Evolutionary conservation across 805 yeast species (phyloP).

Genomic region (Zygosaccharomyces rouxii): DNA sequence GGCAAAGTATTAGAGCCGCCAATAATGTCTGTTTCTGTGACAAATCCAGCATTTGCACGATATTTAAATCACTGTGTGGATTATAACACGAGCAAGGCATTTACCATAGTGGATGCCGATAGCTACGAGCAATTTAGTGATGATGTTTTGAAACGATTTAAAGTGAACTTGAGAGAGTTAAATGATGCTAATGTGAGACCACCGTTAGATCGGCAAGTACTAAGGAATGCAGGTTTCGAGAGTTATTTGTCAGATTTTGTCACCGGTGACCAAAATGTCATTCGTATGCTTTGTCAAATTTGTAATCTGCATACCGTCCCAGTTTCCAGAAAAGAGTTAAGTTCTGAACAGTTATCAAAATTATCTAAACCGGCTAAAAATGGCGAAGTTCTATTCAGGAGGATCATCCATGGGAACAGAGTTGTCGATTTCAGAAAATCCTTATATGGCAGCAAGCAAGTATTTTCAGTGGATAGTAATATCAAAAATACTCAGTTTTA

Average conservation of each 20-base stretch:
- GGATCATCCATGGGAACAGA: conserved; percentile 57
- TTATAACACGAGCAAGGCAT: conserved; percentile 49
- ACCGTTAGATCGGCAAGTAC: conserved; percentile 32
- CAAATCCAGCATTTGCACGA: conserved; percentile 46
- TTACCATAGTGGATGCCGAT: conserved; percentile 53
- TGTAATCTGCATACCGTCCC: conserved; percentile 57
- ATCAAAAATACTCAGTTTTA: conserved; percentile 22
- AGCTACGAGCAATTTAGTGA: conserved; percentile 47
- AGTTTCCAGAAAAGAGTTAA: conserved; percentile 46
- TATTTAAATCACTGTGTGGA: conserved; percentile 57
- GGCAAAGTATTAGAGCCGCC: conserved; percentile 69
- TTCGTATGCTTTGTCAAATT: conserved; percentile 63
- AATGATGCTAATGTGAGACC: conserved; percentile 19
- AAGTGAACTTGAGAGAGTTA: conserved; percentile 56
- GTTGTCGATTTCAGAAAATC: conserved; percentile 53
- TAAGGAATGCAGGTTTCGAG: conserved; percentile 63
- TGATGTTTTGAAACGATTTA: conserved; percentile 41
- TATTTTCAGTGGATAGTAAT: conserved; percentile 34
- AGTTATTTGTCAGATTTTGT: conserved; percentile 71
- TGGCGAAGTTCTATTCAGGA: conserved; percentile 47
- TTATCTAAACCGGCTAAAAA: conserved; percentile 36
- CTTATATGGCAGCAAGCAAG: conserved; percentile 56
- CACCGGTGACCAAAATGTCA: conserved; percentile 66
- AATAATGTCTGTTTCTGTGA: conserved; percentile 54
- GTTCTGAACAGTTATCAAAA: conserved; percentile 37